Base-by-base conservation (phyloP, 192 early-diverging fungal species). In the Backusella australiensis region DNA sequence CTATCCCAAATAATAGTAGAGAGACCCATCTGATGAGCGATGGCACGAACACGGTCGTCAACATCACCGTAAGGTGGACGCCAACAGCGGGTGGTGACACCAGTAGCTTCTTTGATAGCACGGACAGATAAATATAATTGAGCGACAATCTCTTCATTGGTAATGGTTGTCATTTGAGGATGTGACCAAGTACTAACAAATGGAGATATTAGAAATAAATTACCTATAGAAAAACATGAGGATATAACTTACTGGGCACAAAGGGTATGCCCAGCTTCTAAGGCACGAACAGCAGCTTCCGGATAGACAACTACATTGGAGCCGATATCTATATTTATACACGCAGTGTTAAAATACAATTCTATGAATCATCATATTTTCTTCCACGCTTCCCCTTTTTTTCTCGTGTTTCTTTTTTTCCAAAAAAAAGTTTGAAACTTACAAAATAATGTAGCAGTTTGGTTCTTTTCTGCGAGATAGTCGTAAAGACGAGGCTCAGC, bases 31-130 rank as follows among this genome's bases (percentile, higher is more conserved):
- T 92, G 86, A 7, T 71, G 42, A n/a, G 85, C 81, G 38, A 94
- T 90, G 75, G 75, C 82, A 14, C 93, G 87, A 34, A 93, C 86
- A 67, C 91, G 89, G 78, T 93, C 89, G 71, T 93, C 92, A 49
- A 91, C 81, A 75, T 94, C 91, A 11, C 91, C 92, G 68, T 90
- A 89, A 26, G 92, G 89, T 19, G 90, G 90, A 11, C 92, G 88
- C 82, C 82, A 88, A 70, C 81, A 85, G 59, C 80, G 82, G 23
- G 85, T 69, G 11, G 74, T 78, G 6, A 85, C 52, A 12, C 86
- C 86, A 53, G 81, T 80, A 23, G 77, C 83, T 34, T 78, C 78
- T 41, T 85, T 83, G 67, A 88, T 83, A 34, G 80, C 82, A 71
- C 76, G 77, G 11, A 78, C 52, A 4, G 77, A 69, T 66, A 74